Evolutionary conservation across 768 basidiomycete genomes (phyloP).

Genomic region (Vararia minispora): DNA sequence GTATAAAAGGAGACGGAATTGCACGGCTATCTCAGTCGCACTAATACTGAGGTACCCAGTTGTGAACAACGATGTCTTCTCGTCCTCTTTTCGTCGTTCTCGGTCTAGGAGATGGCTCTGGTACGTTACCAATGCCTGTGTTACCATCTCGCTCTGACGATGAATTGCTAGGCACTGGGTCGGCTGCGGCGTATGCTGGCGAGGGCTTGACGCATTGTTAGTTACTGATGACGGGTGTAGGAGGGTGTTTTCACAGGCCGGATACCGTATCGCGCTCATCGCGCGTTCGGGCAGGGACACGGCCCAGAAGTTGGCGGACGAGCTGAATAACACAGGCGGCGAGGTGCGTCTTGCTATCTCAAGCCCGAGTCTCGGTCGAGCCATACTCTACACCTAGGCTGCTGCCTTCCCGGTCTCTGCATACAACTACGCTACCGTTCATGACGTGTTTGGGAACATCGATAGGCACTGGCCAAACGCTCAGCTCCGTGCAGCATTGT

Average conservation of each 20-base stretch:
- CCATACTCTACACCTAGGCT: conserved; percentile 19
- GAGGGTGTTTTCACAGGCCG: conserved; percentile 26
- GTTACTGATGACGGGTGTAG: conserved; percentile 11
- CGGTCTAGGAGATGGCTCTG: conserved; percentile 29
- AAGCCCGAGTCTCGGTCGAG: neutral
- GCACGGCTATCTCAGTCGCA: too few relatives aligned
- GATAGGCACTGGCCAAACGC: conserved; percentile 20
- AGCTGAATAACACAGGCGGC: conserved; percentile 24
- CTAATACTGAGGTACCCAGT: too few relatives aligned
- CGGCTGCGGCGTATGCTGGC: conserved; percentile 25
- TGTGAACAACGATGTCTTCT: conserved; percentile 17
- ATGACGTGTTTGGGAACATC: conserved; percentile 23
- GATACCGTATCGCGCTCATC: conserved; percentile 31
- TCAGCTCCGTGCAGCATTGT: conserved; percentile 29
- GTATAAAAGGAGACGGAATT: too few relatives aligned
- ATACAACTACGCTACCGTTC: conserved; percentile 23
- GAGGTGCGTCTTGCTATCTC: conserved; percentile 18
- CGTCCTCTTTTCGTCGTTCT: conserved; percentile 29
- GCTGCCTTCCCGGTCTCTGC: conserved; percentile 25
- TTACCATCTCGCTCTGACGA: neutral
- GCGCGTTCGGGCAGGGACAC: conserved; percentile 23
- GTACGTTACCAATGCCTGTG: conserved; percentile 14
- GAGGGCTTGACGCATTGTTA: neutral
- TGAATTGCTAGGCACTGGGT: conserved; percentile 24
- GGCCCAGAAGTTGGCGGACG: conserved; percentile 23